A percentile compares a stretch with the other conserved stretches of the same genome.
Conservation (phyloP, 805 yeast genomes). For the Alloascoidea africana region DNA sequence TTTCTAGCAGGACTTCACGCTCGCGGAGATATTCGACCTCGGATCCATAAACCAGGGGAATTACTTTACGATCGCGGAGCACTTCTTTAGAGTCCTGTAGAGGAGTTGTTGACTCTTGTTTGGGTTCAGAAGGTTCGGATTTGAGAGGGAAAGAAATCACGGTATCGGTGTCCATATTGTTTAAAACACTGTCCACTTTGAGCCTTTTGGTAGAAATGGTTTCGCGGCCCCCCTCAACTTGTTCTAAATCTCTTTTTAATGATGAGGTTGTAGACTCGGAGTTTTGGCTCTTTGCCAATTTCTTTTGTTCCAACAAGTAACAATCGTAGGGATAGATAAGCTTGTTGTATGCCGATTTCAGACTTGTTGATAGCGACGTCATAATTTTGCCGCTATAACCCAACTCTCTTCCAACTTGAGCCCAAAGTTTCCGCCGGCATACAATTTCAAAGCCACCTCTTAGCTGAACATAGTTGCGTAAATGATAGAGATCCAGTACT, state of each 20-base stretch:
- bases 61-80: background rate
- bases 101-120: constrained; percentile 2
- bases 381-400: constrained; percentile 62
- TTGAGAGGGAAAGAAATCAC: background rate
- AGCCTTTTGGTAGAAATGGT: background rate
- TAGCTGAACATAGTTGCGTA: constrained; percentile 39
- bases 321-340: constrained; percentile 17
- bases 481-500: constrained; percentile 45
- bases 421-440: constrained; percentile 60
- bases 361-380: constrained; percentile 54
- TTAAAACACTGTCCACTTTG: background rate
- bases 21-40: background rate
- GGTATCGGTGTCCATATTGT: background rate
- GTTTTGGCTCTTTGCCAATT: constrained; percentile 5
- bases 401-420: constrained; percentile 66
- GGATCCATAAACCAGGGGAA: background rate
- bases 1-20: background rate
- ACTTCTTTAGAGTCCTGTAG: constrained; percentile 5
- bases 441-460: constrained; percentile 58
- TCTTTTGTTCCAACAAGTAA: constrained; percentile 5
- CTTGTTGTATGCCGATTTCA: constrained; percentile 42
- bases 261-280: too few relatives aligned
- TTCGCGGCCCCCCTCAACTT: background rate
- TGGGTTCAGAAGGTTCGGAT: background rate
- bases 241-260: constrained; percentile 9